Conservation (phyloP, 768 basidiomycete species). For the Termitomyces sp. region DNA sequence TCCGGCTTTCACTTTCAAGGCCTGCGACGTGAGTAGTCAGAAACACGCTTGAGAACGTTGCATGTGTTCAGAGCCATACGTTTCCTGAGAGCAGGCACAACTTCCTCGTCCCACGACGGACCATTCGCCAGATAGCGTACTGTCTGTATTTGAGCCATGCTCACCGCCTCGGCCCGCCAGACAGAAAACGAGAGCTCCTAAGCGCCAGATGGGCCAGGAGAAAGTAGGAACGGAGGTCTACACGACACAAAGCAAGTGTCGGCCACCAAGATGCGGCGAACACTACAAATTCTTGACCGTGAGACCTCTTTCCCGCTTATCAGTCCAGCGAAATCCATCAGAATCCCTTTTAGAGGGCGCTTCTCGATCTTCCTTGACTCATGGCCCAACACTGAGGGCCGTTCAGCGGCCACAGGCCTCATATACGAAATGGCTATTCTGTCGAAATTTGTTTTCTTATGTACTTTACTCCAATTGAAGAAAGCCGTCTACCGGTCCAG, state of each 20-base stretch:
- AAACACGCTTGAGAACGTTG: conserved; percentile 1
- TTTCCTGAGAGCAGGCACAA: conserved; percentile 77
- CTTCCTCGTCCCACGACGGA: conserved; percentile 75
- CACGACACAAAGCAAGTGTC: conserved; percentile 6
- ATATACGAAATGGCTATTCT: neutral
- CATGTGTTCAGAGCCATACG: conserved; percentile 36
- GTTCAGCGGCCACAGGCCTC: neutral
- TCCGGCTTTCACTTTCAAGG: conserved; percentile 73
- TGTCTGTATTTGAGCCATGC: conserved; percentile 40
- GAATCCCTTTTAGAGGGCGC: neutral
- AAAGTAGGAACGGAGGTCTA: neutral
- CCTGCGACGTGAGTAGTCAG: conserved; percentile 35
- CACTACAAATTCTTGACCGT: conserved; percentile 11
- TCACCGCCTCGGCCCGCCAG: conserved; percentile 4
- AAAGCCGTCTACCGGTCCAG: neutral
- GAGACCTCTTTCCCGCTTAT: conserved; percentile 3
- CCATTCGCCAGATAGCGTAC: conserved; percentile 28
- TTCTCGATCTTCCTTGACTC: conserved; percentile 8
- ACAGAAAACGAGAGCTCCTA: conserved; percentile 1
- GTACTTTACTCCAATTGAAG: neutral
- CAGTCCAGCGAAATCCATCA: neutral
- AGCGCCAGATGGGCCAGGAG: neutral
- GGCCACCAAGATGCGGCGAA: conserved; percentile 11
- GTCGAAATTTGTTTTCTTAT: neutral
- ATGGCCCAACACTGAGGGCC: neutral